Conservation (phyloP, 495 filamentous ascomycete species). For the Tetracladium setigerum region DNA sequence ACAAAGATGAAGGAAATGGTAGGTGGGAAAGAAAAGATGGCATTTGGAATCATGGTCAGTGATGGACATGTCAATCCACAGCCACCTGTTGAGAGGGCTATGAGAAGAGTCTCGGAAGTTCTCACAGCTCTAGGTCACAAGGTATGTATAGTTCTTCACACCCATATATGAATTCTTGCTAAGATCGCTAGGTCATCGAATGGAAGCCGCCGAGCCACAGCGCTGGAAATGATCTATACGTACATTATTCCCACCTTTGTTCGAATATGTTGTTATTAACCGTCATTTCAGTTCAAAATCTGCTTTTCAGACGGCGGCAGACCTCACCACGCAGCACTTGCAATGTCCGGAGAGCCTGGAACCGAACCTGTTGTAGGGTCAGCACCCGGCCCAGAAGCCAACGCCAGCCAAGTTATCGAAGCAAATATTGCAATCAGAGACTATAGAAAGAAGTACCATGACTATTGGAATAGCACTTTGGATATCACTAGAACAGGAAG, state of each 20-base stretch:
- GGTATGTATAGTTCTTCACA: no score
- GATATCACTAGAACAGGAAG: slow-evolving; percentile 46
- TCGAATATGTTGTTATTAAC: background rate
- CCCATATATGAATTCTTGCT: no score
- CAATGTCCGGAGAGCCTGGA: slow-evolving; percentile 47
- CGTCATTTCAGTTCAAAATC: slow-evolving; percentile 24
- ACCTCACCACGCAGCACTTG: slow-evolving; percentile 36
- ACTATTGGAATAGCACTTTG: slow-evolving; percentile 58
- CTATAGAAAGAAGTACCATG: slow-evolving; percentile 54
- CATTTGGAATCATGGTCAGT: slow-evolving; percentile 45
- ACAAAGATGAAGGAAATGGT: slow-evolving; percentile 24
- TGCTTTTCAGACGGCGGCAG: slow-evolving; percentile 46
- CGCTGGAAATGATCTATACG: slow-evolving; percentile 23
- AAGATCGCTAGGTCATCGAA: slow-evolving; percentile 38
- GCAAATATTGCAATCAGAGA: slow-evolving; percentile 51
- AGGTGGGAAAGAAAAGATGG: slow-evolving; percentile 27
- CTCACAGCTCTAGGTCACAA: slow-evolving; percentile 48
- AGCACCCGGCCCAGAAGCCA: slow-evolving; percentile 29
- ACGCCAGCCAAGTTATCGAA: slow-evolving; percentile 40
- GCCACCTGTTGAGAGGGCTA: slow-evolving; percentile 34
- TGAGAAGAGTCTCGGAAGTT: slow-evolving; percentile 44
- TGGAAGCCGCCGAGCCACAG: slow-evolving; percentile 51
- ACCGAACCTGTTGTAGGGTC: no score
- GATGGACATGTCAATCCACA: slow-evolving; percentile 52
- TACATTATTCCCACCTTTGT: slow-evolving; percentile 18